Evolutionary conservation across 768 basidiomycete species (phyloP).

Genomic region (Tephrocybe sp.): DNA sequence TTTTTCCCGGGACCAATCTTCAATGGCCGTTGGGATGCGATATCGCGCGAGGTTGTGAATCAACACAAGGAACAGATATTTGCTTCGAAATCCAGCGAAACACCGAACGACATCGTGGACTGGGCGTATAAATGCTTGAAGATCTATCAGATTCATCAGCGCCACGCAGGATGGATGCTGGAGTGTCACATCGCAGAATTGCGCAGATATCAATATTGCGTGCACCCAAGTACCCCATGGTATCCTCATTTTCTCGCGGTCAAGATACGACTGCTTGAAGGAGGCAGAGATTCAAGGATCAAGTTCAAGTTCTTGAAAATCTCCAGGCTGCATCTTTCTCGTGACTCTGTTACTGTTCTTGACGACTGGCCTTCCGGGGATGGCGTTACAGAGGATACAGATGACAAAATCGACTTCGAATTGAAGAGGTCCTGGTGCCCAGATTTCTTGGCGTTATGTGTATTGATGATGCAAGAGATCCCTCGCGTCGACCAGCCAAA

Average conservation of each 20-base stretch:
- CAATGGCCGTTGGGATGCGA: too few species aligned
- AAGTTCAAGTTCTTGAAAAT: neutral
- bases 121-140: neutral
- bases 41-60: neutral
- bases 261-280: too few species aligned
- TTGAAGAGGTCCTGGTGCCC: neutral
- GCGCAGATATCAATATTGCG: neutral
- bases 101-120: neutral
- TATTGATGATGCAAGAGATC: neutral
- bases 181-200: neutral
- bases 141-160: neutral
- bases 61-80: neutral
- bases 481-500: neutral
- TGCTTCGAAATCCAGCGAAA: neutral
- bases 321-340: neutral
- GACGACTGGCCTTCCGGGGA: neutral
- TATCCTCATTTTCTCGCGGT: too few species aligned
- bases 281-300: too few species aligned
- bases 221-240: too few species aligned
- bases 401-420: neutral
- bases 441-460: neutral
- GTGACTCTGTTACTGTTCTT: neutral
- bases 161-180: neutral
- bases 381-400: neutral
- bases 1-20: too few species aligned